Base-by-base conservation (phyloP, 2,329 filamentous ascomycete species). In the Lizonia empirigonia region DNA sequence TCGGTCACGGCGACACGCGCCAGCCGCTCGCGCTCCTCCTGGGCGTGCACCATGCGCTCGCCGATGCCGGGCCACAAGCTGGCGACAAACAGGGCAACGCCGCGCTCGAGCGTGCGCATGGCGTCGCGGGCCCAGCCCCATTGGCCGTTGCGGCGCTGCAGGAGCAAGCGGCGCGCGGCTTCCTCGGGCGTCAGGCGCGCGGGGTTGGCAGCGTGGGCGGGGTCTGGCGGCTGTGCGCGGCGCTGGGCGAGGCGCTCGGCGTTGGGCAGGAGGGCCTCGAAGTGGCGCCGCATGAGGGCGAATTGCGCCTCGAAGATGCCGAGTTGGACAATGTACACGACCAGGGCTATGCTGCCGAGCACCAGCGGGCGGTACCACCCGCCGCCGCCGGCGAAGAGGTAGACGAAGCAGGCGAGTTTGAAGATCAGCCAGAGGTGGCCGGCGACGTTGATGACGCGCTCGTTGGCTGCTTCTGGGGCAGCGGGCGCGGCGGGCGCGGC, bases 11-110 rank as follows among this genome's bases (percentile, higher is more conserved):
- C 68, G 9, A 60, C 68, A n/a, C 69, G 48, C 49, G 68, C 68
- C n/a, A 58, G 51, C 24, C 68, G 52, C 27, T 61, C 60, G 13
- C 80, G 76, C 44, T 80, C 79, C 59, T 82, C 79, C 50, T 80
- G 76, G 20, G 80, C 83, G 55, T 78, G 74, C 12, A 86, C 80
- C 64, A 85, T 82, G 7, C 82, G 74, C 64, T 87, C 84, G 0
- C 84, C 84, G 20, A 87, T 76, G 0, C 84, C 84, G 1, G 84
- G 84, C 64, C 84, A 80, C 40, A 87, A 64, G 67, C 81, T 85
- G 0, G 83, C 84, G 26, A 87, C 65, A 53, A 87, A 84, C n/a
- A 87, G 72, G n/a, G 82, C 82, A 32, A 83, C 62, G 1, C 80
- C 80, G 29, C 84, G 76, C 65, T 86, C 84, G 0, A 77, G 67